These are phyloP conservation scores for Trichophyton simii DNA, from an alignment of 2,329 filamentous ascomycete species.

Conservation along the genomic window DNA sequence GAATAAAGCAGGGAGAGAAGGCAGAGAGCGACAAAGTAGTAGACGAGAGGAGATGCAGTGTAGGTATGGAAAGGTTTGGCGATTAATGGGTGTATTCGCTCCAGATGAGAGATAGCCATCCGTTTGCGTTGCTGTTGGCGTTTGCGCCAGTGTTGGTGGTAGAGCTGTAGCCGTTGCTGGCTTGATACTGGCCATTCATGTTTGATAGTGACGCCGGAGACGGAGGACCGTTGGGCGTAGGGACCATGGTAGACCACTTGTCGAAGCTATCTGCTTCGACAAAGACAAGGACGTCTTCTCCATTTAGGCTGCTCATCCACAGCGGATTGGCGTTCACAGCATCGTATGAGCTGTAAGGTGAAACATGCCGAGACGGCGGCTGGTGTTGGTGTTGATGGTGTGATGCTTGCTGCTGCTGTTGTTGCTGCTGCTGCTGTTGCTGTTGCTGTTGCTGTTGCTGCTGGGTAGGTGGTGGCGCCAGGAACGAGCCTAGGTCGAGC, in stretches of 20 bases:
- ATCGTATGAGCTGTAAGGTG: background rate
- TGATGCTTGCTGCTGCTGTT: background rate
- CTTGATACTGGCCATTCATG: background rate
- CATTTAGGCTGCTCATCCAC: slow-evolving; percentile 8
- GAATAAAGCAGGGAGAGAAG: background rate
- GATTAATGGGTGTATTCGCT: background rate
- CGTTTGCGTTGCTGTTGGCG: background rate
- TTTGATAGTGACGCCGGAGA: background rate
- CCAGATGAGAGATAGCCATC: slow-evolving; percentile 6
- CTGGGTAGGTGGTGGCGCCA: background rate
- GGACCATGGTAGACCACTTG: slow-evolving; percentile 5
- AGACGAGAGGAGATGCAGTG: background rate
- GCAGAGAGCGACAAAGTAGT: background rate
- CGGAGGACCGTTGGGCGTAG: background rate
- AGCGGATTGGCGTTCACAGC: background rate
- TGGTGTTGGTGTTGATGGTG: slow-evolving; percentile 4
- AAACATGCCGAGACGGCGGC: background rate
- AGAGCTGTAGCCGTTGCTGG: background rate
- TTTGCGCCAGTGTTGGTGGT: background rate
- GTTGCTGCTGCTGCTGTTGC: slow-evolving; percentile 2
- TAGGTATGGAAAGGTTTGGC: background rate
- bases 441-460: slow-evolving; percentile 6
- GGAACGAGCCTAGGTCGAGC: slow-evolving; percentile 3
- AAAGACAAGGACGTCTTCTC: slow-evolving; percentile 14
- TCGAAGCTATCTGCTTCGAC: slow-evolving; percentile 12